Conservation (phyloP, 1,139 yeast species). For the Saccharomyces pastorianus region DNA sequence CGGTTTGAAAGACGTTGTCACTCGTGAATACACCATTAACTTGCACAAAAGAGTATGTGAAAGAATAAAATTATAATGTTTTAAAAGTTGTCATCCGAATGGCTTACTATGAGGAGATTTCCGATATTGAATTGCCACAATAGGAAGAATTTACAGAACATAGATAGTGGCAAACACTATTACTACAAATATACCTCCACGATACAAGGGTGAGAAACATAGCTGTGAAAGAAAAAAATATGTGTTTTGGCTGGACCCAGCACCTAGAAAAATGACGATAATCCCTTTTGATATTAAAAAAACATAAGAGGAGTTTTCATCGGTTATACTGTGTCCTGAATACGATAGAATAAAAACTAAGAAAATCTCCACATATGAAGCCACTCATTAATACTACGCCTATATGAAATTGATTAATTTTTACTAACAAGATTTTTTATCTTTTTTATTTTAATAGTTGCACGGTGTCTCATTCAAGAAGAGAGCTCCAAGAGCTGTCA, state of each 20-base stretch:
- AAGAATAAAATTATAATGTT: not conserved
- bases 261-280: too few relatives aligned
- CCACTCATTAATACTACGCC: not conserved
- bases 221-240: too few relatives aligned
- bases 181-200: too few relatives aligned
- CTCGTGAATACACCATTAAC: slow-evolving; percentile 99
- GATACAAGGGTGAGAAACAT: too few relatives aligned
- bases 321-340: too few relatives aligned
- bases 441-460: slow-evolving; percentile 41
- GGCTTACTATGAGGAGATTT: not conserved
- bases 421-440: not conserved
- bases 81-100: not conserved
- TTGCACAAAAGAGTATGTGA: slow-evolving; percentile 95
- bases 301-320: not conserved
- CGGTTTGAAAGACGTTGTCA: slow-evolving; percentile 98
- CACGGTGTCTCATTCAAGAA: slow-evolving; percentile 98
- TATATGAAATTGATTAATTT: not conserved
- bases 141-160: too few relatives aligned
- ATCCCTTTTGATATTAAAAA: not conserved
- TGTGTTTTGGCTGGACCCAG: too few relatives aligned
- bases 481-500: slow-evolving; percentile 99
- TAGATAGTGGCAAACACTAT: too few relatives aligned
- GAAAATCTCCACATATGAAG: not conserved
- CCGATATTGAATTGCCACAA: not conserved
- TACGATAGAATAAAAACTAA: too few relatives aligned